A percentile compares a stretch with the other conserved stretches of the same genome.
phyloP scores from a whole-genome alignment of 139 green algal genomes.

The Chara braunii region DNA sequence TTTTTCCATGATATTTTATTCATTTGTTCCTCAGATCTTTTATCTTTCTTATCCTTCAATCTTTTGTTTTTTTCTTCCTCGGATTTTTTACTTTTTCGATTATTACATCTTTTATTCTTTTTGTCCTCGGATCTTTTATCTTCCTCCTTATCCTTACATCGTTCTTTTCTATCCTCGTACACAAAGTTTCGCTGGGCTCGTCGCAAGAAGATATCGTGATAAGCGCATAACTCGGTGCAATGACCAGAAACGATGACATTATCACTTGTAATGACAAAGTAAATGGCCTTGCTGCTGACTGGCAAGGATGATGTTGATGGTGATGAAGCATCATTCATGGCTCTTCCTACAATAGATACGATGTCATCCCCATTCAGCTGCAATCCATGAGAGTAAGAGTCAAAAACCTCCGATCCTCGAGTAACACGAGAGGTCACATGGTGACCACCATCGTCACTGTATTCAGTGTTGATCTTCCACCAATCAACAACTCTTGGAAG shows the following conservation, averaged over 20 bases:
- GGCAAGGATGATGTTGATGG: conserved; percentile 3
- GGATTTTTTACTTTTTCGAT: no score
- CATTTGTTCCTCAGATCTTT: no score
- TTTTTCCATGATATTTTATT: no score
- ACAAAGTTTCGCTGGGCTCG: no score
- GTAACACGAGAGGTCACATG: background rate
- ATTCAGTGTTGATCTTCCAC: background rate
- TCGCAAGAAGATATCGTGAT: no score
- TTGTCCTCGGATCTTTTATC: no score
- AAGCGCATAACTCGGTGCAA: conserved; percentile 3
- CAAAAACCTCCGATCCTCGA: background rate
- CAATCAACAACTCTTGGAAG: background rate
- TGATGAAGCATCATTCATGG: conserved; percentile 1
- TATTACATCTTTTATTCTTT: no score
- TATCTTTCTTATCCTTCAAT: no score
- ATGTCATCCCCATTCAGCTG: background rate
- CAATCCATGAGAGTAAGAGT: background rate
- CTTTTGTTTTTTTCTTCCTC: no score
- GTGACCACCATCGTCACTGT: background rate
- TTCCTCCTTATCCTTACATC: no score
- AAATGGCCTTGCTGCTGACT: conserved; percentile 1
- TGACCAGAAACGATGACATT: background rate
- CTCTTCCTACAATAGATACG: background rate
- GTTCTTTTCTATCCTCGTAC: no score
- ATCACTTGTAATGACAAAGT: conserved; percentile 10